These are phyloP conservation scores for Adiantum capillusveneris DNA, from an alignment of 75 land plant genomes.

Conservation along the genomic window DNA sequence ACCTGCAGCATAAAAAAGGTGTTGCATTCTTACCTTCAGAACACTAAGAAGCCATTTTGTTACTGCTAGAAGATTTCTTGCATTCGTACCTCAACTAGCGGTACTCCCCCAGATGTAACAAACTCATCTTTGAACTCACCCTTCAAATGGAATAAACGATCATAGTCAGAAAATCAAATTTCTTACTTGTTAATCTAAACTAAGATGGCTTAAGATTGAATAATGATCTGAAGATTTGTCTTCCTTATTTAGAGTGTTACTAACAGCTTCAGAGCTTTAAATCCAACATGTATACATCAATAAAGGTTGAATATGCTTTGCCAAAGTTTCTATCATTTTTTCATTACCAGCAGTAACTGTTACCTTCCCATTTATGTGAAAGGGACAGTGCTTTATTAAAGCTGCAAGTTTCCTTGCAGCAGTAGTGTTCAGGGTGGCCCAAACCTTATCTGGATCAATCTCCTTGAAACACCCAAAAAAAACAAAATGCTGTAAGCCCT, in stretches of 20 bases:
- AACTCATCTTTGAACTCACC: constrained; percentile 98
- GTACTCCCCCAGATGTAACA: constrained; percentile 95
- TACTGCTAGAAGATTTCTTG: background rate
- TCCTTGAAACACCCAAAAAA: constrained; percentile 31
- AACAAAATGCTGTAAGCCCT: background rate
- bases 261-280: too few species aligned
- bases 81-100: constrained; percentile 69
- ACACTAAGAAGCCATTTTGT: too few species aligned
- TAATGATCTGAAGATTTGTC: too few species aligned
- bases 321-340: too few species aligned
- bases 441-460: constrained; percentile 42
- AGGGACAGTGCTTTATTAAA: constrained; percentile 65
- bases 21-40: too few species aligned
- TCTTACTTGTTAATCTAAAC: too few species aligned
- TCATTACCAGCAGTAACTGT: background rate
- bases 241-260: too few species aligned
- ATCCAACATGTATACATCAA: too few species aligned
- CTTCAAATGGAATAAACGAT: constrained; percentile 40
- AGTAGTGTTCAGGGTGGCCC: constrained; percentile 64
- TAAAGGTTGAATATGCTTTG: background rate
- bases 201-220: too few species aligned
- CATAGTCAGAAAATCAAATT: background rate
- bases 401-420: constrained; percentile 40
- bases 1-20: constrained; percentile 37
- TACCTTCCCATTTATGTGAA: constrained; percentile 79